Conservation (phyloP, 805 yeast species). For the Candida coquimbonensis region DNA sequence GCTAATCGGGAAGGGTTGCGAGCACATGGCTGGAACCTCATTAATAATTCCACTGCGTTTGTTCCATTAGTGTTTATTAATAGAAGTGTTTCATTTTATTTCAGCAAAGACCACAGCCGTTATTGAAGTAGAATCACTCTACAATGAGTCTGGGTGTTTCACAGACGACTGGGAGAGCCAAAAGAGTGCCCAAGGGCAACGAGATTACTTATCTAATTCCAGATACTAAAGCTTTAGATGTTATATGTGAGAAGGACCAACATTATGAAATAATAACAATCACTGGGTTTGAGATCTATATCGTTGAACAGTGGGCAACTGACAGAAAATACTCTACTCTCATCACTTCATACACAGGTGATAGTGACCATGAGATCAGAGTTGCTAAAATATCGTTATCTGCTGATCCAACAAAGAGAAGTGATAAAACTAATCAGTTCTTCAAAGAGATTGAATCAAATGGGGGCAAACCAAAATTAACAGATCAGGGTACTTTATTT, state of each 20-base stretch:
- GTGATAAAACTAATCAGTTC: constrained; percentile 44
- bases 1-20: too few relatives aligned
- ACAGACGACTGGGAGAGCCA: background rate
- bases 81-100: too few relatives aligned
- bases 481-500: constrained; percentile 54
- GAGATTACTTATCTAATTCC: constrained; percentile 37
- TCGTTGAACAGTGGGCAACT: constrained; percentile 93
- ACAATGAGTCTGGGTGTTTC: background rate
- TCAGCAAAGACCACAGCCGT: too few relatives aligned
- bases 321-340: constrained; percentile 60
- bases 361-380: constrained; percentile 51
- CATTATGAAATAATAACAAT: constrained; percentile 43
- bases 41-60: too few relatives aligned
- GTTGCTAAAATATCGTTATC: constrained; percentile 56
- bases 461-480: constrained; percentile 63
- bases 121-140: too few relatives aligned
- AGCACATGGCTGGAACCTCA: too few relatives aligned
- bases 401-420: constrained; percentile 25
- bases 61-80: too few relatives aligned
- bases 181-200: background rate
- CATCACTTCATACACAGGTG: constrained; percentile 83
- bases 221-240: constrained; percentile 47
- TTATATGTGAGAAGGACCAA: constrained; percentile 34
- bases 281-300: constrained; percentile 78
- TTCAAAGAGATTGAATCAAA: constrained; percentile 59